Percentiles rank a stretch among this genome's conserved stretches.
Evolutionary conservation across 805 yeast genomes (phyloP).

Genomic region (Yarrowia alimentaria): DNA sequence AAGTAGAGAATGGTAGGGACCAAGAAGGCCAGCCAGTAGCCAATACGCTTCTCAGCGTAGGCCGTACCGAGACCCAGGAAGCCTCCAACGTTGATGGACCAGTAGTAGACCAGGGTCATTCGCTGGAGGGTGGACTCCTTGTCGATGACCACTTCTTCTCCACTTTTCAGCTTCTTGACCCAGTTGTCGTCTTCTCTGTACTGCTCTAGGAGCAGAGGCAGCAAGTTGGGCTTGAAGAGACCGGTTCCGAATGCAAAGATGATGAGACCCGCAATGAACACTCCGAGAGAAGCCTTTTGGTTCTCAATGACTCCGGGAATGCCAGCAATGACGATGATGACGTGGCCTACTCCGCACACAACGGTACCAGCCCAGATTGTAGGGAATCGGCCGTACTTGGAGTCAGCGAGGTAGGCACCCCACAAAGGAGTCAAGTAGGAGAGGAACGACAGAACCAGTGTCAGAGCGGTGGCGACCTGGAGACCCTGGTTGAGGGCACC

Average conservation of each 20-base stretch:
- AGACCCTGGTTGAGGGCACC: constrained; percentile 53
- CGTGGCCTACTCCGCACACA: constrained; percentile 50
- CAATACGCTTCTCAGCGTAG: constrained; percentile 51
- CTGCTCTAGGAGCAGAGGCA: constrained; percentile 45
- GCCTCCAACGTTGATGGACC: constrained; percentile 57
- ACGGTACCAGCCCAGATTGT: constrained; percentile 52
- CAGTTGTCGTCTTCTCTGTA: constrained; percentile 53
- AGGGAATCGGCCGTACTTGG: constrained; percentile 48
- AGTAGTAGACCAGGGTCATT: constrained; percentile 49
- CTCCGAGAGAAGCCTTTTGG: constrained; percentile 42
- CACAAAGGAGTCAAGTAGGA: constrained; percentile 47
- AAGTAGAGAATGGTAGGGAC: constrained; percentile 52
- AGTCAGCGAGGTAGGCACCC: constrained; percentile 55
- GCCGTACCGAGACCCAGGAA: constrained; percentile 54
- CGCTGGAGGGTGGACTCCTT: constrained; percentile 43
- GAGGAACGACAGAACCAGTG: constrained; percentile 45
- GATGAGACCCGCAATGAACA: constrained; percentile 41
- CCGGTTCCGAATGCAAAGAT: constrained; percentile 47
- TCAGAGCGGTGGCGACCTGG: constrained; percentile 48
- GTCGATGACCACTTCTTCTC: constrained; percentile 55
- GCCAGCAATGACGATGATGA: constrained; percentile 41
- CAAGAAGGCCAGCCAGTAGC: constrained; percentile 56
- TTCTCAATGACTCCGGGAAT: constrained; percentile 82
- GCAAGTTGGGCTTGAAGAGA: constrained; percentile 53
- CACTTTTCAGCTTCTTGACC: constrained; percentile 51